Evolutionary conservation across 495 filamentous ascomycete genomes (phyloP).

Genomic region (Astrocystis sublimbata): DNA sequence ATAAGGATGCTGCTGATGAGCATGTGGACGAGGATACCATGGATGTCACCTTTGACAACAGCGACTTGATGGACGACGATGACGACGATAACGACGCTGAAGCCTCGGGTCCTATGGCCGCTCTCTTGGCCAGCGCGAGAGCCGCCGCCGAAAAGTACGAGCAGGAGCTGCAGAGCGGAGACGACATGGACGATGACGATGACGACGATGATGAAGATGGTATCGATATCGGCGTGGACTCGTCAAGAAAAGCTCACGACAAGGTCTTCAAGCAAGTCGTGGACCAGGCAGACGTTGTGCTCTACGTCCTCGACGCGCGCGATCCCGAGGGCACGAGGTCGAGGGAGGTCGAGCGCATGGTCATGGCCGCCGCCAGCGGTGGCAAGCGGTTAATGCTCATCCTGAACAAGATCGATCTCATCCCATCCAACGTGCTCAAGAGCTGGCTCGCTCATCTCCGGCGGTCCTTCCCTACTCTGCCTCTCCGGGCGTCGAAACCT

Average conservation of each 20-base stretch:
- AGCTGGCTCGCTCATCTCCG: conserved; percentile 83
- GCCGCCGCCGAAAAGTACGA: conserved; percentile 85
- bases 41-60: conserved; percentile 43
- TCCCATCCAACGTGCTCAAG: conserved; percentile 78
- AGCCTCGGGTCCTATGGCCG: conserved; percentile 83
- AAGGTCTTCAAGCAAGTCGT: conserved; percentile 97
- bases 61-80: conserved; percentile 51
- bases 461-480: conserved; percentile 89
- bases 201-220: conserved; percentile 63
- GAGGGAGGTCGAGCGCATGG: conserved; percentile 82
- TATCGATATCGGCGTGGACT: conserved; percentile 24
- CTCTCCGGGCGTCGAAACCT: conserved; percentile 80
- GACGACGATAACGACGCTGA: conserved; percentile 51
- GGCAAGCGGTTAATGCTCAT: conserved; percentile 89
- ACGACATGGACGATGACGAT: conserved; percentile 62
- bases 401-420: conserved; percentile 95
- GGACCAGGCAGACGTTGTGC: conserved; percentile 81
- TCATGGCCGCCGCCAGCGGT: conserved; percentile 80
- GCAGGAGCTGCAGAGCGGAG: conserved; percentile 54
- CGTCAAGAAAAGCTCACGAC: conserved; percentile 83
- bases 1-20: conserved; percentile 46
- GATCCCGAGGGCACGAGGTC: conserved; percentile 92
- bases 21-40: conserved; percentile 50
- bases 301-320: conserved; percentile 93
- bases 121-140: conserved; percentile 84